Percentiles rank a stretch among this genome's conserved stretches.
phyloP scores from a whole-genome alignment of 768 basidiomycete genomes.

The Boletales sp. region DNA sequence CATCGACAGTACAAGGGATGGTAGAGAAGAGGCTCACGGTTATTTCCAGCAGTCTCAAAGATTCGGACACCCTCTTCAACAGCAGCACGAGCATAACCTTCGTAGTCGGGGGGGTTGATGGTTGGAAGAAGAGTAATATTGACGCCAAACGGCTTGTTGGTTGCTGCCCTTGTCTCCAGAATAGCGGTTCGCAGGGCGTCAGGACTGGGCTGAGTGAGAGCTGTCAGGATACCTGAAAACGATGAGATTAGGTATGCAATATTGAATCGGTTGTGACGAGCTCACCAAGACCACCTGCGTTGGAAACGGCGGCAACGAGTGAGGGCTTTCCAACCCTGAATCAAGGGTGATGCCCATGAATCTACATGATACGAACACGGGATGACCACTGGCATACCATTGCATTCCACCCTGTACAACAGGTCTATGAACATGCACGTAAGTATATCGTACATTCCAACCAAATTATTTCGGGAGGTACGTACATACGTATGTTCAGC shows the following conservation, averaged over 20 bases:
- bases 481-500: conserved; percentile 64
- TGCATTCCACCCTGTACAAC: conserved; percentile 90
- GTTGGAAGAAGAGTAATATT: conserved; percentile 85
- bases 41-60: conserved; percentile 92
- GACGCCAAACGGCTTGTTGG: conserved; percentile 77
- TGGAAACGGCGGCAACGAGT: conserved; percentile 74
- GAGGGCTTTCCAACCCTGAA: conserved; percentile 74
- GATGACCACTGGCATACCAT: conserved; percentile 46
- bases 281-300: conserved; percentile 77
- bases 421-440: conserved; percentile 43
- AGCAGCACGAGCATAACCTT: conserved; percentile 74
- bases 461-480: conserved; percentile 4
- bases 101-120: conserved; percentile 90
- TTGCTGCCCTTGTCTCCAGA: conserved; percentile 65
- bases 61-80: conserved; percentile 85
- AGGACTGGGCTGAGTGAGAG: conserved; percentile 83
- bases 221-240: conserved; percentile 69
- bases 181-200: conserved; percentile 79
- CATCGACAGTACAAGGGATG: background rate
- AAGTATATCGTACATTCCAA: background rate
- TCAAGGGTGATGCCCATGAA: background rate
- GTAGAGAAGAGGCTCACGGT: conserved; percentile 48
- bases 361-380: background rate
- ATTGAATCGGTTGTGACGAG: background rate
- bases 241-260: background rate